phyloP scores from a whole-genome alignment of 305 asterid species.

The Ilex paraguariensis region DNA sequence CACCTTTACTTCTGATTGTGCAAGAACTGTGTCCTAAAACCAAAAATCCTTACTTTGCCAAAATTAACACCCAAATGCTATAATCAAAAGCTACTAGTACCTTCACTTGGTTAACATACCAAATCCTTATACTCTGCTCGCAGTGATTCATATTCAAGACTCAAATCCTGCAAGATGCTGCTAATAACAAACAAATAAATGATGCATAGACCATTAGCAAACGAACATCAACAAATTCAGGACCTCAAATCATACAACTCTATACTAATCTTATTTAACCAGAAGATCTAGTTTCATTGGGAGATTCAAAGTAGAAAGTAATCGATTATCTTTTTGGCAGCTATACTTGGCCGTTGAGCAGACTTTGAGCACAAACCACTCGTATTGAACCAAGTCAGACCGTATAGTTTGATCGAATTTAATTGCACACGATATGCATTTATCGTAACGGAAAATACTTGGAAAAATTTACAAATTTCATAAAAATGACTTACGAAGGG shows the following conservation, averaged over 20 bases:
- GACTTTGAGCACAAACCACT: not conserved
- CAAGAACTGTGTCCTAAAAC: slow-evolving; percentile 51
- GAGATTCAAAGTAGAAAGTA: too few species aligned
- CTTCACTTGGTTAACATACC: slow-evolving; percentile 31
- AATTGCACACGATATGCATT: too few species aligned
- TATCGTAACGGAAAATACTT: not conserved
- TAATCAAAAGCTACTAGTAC: not conserved
- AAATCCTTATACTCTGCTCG: slow-evolving; percentile 51
- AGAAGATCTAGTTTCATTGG: too few species aligned
- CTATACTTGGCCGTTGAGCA: not conserved
- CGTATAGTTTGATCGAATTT: not conserved
- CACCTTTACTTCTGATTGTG: slow-evolving; percentile 44
- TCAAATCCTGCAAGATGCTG: slow-evolving; percentile 79
- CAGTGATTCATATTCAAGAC: slow-evolving; percentile 68
- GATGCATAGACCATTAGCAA: not conserved
- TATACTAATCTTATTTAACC: too few species aligned
- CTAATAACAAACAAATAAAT: slow-evolving; percentile 9
- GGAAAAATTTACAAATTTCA: not conserved
- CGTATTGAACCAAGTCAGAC: not conserved
- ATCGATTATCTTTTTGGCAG: not conserved
- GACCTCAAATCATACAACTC: not conserved
- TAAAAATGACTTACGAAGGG: slow-evolving; percentile 57
- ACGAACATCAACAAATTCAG: not conserved
- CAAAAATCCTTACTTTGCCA: not conserved
- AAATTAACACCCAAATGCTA: slow-evolving; percentile 3